Evolutionary conservation across 306 rosid species (phyloP), one percentile per base, ranked within the genome.

Genomic region (Abrus pulchellus): DNA sequence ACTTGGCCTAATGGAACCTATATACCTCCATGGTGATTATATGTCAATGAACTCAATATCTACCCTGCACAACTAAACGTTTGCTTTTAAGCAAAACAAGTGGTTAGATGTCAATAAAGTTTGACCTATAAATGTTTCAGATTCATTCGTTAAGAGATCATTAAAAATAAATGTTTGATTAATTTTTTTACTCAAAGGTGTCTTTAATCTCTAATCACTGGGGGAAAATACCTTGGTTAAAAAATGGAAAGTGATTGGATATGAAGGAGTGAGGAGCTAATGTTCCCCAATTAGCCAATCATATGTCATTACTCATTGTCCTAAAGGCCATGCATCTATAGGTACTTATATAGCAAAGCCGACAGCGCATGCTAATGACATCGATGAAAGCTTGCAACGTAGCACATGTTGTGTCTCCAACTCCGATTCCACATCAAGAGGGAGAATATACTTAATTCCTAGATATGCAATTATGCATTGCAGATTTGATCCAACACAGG

Each of bases 311-410:
- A 78, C 61, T 77, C 43, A 74, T 41, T 59, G 83, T 73, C 63
- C 70, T 34, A 64, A 83, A 72, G 61, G 75, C 9, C 65, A 74
- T 76, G 52, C 73, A 27, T 62, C 6, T 3, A n/a, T 41, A 41
- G 54, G 54, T 54, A 72, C 70, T 77, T 83, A 53, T 70, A 55
- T 72, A 76, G 67, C 57, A 65, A 36, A 70, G 66, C 55, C 81
- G 81, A 84, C 87, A 84, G 69, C 87, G 78, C 81, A 79, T 74
- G 84, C 81, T 74, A 74, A 79, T 84, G 84, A 84, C 45, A 78
- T 78, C 32, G 44, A 59, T 56, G 76, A 57, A 84, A 79, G 81
- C 76, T 84, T 59, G 52, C 63, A 48, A 60, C 9, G 57, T 29
- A 20, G 77, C 87, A 79, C 87, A 74, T 84, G 84, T 50, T 74